Conservation (phyloP, 225 moss, liverwort and hornwort species). For the Antitrichia curtipendula region DNA sequence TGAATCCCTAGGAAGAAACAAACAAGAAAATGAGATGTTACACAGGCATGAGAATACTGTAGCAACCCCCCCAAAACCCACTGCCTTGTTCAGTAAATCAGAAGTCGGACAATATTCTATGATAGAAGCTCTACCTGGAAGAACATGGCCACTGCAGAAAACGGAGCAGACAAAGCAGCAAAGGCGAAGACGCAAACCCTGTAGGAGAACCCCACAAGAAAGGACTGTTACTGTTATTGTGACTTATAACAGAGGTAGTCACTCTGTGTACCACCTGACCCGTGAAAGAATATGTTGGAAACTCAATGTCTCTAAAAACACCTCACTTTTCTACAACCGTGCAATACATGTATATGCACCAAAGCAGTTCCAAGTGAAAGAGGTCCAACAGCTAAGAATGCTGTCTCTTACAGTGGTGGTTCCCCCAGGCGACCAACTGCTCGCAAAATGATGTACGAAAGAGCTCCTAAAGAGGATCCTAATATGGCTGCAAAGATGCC, state of each 20-base stretch:
- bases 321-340: neutral
- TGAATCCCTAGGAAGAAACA: constrained; percentile 23
- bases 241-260: neutral
- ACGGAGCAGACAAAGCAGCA: constrained; percentile 59
- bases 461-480: constrained; percentile 62
- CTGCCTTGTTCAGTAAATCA: neutral
- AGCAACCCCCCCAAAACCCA: neutral
- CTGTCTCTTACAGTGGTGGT: constrained; percentile 48
- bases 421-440: constrained; percentile 58
- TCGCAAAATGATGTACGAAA: constrained; percentile 64
- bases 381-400: neutral
- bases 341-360: neutral
- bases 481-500: constrained; percentile 40
- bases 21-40: neutral
- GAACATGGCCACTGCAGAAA: constrained; percentile 39
- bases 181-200: constrained; percentile 78
- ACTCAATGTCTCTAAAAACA: neutral
- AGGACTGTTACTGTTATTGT: neutral
- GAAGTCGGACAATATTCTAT: neutral
- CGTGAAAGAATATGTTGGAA: neutral
- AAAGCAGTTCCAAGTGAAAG: neutral
- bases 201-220: neutral
- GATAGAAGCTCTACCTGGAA: constrained; percentile 37
- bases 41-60: neutral
- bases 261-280: neutral